Evolutionary conservation across 2,329 filamentous ascomycete species (phyloP).

Genomic region (Fusarium sp.): DNA sequence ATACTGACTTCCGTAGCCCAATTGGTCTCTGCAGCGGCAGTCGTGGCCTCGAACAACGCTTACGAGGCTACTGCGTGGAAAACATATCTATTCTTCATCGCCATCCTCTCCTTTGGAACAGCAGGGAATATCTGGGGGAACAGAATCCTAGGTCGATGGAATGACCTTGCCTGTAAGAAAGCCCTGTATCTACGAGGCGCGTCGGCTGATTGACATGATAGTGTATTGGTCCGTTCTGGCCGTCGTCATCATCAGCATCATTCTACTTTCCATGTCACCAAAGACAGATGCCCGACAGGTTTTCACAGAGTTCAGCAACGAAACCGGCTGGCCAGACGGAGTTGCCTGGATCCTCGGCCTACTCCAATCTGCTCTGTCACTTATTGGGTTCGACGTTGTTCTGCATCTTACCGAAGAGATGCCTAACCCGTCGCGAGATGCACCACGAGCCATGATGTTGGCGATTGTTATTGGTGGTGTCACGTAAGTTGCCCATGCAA

Average conservation of each 20-base stretch:
- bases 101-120: constrained; percentile 32
- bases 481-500: constrained; percentile 50
- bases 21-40: constrained; percentile 58
- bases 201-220: not conserved
- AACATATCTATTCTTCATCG: constrained; percentile 60
- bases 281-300: constrained; percentile 60
- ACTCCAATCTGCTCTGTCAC: constrained; percentile 55
- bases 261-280: constrained; percentile 55
- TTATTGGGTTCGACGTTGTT: constrained; percentile 60
- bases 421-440: constrained; percentile 57
- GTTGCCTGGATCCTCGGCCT: constrained; percentile 63
- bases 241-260: constrained; percentile 59
- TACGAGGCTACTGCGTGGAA: constrained; percentile 57
- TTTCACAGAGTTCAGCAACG: constrained; percentile 60
- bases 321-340: constrained; percentile 61
- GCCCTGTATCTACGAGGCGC: rapidly evolving
- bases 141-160: constrained; percentile 57
- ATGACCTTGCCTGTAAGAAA: constrained; percentile 55
- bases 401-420: constrained; percentile 63
- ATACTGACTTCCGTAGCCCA: constrained; percentile 51
- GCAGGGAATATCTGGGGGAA: constrained; percentile 56
- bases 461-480: constrained; percentile 58
- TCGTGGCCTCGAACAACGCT: constrained; percentile 56
- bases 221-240: constrained; percentile 59
- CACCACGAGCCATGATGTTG: constrained; percentile 59